A percentile compares a stretch with the other conserved stretches of the same genome.
Evolutionary conservation across 2,329 filamentous ascomycete species (phyloP).

Genomic region (Diaporthe eres): DNA sequence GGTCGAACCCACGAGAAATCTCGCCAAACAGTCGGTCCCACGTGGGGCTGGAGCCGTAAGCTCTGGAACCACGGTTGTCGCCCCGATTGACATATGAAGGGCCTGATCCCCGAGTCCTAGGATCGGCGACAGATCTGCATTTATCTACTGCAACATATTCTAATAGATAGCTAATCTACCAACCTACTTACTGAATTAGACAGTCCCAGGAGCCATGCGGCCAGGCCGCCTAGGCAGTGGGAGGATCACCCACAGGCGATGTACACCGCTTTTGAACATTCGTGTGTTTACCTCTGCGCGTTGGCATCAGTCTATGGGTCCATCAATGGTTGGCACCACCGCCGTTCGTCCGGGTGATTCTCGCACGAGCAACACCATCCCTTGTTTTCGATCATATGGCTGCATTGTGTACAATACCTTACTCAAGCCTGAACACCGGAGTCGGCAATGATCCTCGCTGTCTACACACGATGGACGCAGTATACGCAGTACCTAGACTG

Average conservation of each 20-base stretch:
- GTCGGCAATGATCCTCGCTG: background rate
- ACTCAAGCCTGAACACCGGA: background rate
- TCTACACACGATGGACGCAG: too few relatives aligned
- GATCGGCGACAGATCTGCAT: constrained; percentile 1
- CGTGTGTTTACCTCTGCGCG: background rate
- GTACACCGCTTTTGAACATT: background rate
- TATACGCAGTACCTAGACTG: background rate
- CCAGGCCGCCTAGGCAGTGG: background rate
- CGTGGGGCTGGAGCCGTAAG: constrained; percentile 35
- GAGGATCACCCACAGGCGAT: background rate
- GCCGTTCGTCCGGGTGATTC: background rate
- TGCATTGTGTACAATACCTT: background rate
- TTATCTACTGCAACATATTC: background rate
- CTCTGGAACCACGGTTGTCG: background rate
- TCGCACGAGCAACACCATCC: background rate
- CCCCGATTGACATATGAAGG: constrained; percentile 18
- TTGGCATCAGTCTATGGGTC: background rate
- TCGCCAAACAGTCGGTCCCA: constrained; percentile 39
- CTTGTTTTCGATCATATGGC: background rate
- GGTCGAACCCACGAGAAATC: constrained; percentile 41
- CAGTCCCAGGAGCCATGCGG: background rate
- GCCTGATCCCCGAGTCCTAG: constrained; percentile 7
- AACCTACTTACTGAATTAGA: background rate
- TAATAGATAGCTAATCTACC: background rate
- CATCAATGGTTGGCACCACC: background rate